These are phyloP conservation scores for Claviceps purpurea DNA, from an alignment of 2,329 filamentous ascomycete genomes.

Conservation along the genomic window DNA sequence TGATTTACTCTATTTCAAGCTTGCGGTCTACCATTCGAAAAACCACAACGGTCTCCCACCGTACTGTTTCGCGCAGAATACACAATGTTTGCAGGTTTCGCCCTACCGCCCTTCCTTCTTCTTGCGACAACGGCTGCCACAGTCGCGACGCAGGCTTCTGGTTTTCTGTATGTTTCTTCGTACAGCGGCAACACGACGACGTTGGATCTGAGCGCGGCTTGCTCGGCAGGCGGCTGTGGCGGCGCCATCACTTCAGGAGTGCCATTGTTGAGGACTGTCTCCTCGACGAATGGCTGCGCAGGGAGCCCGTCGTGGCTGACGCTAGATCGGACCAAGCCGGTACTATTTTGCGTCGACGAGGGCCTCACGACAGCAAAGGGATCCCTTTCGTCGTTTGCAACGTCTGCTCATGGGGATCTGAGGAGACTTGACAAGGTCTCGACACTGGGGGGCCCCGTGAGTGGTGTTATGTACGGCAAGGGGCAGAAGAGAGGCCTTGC, in stretches of 20 bases:
- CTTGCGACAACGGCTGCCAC: background rate
- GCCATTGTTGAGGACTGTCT: conserved; percentile 26
- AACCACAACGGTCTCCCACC: too few species aligned
- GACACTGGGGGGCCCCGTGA: conserved; percentile 30
- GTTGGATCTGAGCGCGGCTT: conserved; percentile 23
- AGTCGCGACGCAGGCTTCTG: conserved; percentile 17
- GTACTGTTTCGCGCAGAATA: background rate
- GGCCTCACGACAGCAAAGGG: conserved; percentile 33
- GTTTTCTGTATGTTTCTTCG: conserved; percentile 33
- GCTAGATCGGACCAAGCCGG: conserved; percentile 32
- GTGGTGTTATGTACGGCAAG: conserved; percentile 28
- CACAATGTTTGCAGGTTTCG: conserved; percentile 5
- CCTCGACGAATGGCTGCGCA: conserved; percentile 33
- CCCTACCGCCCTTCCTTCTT: conserved; percentile 4
- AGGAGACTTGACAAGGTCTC: conserved; percentile 20
- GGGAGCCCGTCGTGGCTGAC: conserved; percentile 47
- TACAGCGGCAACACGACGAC: conserved; percentile 35
- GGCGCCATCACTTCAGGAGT: background rate
- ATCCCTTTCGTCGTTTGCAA: conserved; percentile 29
- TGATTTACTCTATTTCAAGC: too few species aligned
- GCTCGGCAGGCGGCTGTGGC: background rate
- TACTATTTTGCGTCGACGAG: conserved; percentile 50
- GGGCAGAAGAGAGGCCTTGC: conserved; percentile 23
- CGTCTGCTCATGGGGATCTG: conserved; percentile 25
- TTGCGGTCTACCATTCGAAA: too few species aligned